Evolutionary conservation across 2,329 filamentous ascomycete genomes (phyloP), one percentile per base, ranked within the genome.

Genomic region (Ophiostoma pallidulum): DNA sequence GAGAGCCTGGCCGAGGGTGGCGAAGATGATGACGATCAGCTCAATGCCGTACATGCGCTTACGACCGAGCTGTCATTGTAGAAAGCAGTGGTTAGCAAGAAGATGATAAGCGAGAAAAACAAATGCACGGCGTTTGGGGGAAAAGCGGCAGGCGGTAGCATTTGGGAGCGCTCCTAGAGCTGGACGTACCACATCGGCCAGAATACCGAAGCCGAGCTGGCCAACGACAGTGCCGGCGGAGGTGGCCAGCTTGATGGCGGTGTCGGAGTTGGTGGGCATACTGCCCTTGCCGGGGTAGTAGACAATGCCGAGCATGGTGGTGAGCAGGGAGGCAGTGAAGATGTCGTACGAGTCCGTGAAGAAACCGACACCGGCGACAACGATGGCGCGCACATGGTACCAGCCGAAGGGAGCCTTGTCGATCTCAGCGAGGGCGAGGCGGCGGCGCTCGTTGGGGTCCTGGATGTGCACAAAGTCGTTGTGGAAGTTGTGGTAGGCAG

Each of bases 341-440:
- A 89, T 86, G 60, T 85, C 82, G 66, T 90, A 91, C 33, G 54
- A 54, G 61, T 91, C 87, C 14, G 86, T 91, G 66, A 92, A 92
- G 77, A 94, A 92, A 57, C 86, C 87, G 52, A 91, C 83, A 58
- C 87, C 86, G 26, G 86, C 86, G 20, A 91, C 86, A 8, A 86
- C 67, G 46, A 86, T 77, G 49, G 86, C 83, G 35, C 86, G 77
- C 50, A 90, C 77, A 60, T 92, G 86, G 62, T 89, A 87, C 85
- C 86, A 91, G 59, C 86, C 83, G 52, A 91, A 90, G 4, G 81
- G 81, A 9, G 84, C 85, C 67, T 83, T 83, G 69, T 91, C 86
- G 56, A 91, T 83, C 65, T 90, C 83, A 32, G 84, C 84, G 45
- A 92, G 81, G 36, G 86, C 86, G 28, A 87, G 78, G 53, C 86